Evolutionary conservation across 768 basidiomycete genomes (phyloP).

Genomic region (Leccinum sublutescens): DNA sequence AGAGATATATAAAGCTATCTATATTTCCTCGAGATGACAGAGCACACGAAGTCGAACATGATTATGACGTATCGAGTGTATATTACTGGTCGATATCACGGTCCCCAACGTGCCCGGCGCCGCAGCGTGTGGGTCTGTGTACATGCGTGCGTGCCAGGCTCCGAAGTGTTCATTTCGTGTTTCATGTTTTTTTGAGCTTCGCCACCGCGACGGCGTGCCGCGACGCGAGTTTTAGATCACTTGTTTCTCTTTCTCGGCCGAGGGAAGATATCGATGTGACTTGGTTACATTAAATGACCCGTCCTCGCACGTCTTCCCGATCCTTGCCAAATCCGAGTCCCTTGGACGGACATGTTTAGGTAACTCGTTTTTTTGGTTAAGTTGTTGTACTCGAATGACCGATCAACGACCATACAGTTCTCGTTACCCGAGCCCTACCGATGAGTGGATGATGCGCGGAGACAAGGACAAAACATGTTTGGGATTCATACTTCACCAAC

Average conservation of each 20-base stretch:
- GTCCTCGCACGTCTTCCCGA: neutral
- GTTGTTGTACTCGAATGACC: neutral
- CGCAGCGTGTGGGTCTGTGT: neutral
- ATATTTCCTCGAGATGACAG: neutral
- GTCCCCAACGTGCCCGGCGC: neutral
- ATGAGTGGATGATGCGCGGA: neutral
- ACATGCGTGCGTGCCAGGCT: neutral
- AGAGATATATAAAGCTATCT: neutral
- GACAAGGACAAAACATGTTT: neutral
- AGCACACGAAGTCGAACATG: neutral
- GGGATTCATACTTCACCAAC: neutral
- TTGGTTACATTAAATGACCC: neutral
- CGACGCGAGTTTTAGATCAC: neutral
- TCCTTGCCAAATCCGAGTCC: too few species aligned
- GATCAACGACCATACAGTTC: neutral
- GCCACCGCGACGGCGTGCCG: neutral
- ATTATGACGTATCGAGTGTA: neutral
- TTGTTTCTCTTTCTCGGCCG: neutral
- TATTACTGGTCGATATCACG: neutral
- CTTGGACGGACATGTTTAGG: neutral
- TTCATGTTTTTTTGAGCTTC: slow-evolving; percentile 1
- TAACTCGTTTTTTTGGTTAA: too few species aligned
- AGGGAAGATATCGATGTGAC: neutral
- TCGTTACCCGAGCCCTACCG: neutral
- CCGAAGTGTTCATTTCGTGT: neutral